Base-by-base conservation (phyloP, 306 rosid genomes). In the Inga leiocalycina region DNA sequence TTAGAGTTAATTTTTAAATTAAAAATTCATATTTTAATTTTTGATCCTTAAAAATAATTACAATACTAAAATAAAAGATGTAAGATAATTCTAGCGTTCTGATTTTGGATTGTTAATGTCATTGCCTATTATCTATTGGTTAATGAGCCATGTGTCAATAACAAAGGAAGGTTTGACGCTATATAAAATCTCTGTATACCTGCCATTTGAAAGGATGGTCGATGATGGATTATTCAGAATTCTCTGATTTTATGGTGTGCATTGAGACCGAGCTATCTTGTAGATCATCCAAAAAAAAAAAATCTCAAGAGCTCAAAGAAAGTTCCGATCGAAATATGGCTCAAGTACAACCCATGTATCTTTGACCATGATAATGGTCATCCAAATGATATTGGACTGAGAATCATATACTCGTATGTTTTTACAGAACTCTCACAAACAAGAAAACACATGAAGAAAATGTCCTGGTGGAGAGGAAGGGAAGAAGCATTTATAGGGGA, bases 131-230 rank as follows among this genome's bases (percentile, higher is more conserved):
- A 91, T 84, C 79, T 88, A 85, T 69, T 88, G 84, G 84, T 64
- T 22, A 67, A 87, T 46, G 86, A 81, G 75, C 87, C 88, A 17
- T 85, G 79, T 54, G 81, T 91, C 45, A 37, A 49, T 89, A 11
- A 84, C 89, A 88, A 93, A 91, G 82, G 93, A 89, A 87, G 95
- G 95, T 67, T 89, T 16, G 91, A 91, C 34, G 91, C 92, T 74
- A 87, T 89, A 76, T 89, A 91, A 80, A 91, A 91, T 76, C 92
- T 89, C 52, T 91, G 93, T 67, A 89, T 88, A 65, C 93, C 91
- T 1, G 92, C 89, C 93, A 41, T 91, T 89, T 39, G 93, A 91
- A 88, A 92, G 30, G 30, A 27, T 27, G 30, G 30, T 27, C 88
- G 20, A 88, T 68, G 85, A 54, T 91, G 75, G 85, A 89, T 78